Conservation (phyloP, 331 rosid species). For the Prunus yedoensis region DNA sequence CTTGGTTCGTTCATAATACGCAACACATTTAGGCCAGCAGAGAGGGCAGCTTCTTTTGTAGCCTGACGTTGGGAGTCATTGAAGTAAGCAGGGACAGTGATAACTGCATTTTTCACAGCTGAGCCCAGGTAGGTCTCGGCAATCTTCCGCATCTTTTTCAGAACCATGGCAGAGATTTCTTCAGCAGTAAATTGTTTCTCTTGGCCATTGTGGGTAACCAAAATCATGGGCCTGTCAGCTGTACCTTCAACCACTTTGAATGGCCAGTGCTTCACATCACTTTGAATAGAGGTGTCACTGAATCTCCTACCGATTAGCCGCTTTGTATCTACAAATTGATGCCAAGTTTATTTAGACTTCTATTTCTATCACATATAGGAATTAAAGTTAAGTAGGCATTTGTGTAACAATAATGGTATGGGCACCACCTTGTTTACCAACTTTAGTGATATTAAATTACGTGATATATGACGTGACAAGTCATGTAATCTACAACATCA, state of each 20-base stretch:
- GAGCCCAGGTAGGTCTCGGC: slow-evolving; percentile 26
- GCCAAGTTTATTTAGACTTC: background rate
- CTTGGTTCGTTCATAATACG: background rate
- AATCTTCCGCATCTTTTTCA: slow-evolving; percentile 25
- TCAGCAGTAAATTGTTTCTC: background rate
- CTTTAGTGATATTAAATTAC: no score
- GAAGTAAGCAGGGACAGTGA: background rate
- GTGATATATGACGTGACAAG: no score
- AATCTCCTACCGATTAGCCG: background rate
- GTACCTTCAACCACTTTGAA: slow-evolving; percentile 1
- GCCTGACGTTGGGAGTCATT: background rate
- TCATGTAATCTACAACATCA: no score
- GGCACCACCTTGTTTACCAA: no score
- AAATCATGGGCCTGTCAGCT: no score
- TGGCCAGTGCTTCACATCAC: background rate
- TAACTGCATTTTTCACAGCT: background rate
- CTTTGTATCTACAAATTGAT: background rate
- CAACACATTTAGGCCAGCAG: background rate
- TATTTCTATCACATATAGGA: background rate
- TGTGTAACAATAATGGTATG: no score
- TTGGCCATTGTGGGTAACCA: background rate
- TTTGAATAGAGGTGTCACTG: background rate
- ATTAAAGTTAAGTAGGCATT: no score
- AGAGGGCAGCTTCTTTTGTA: background rate
- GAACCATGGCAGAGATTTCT: background rate